Percentiles rank a stretch among this genome's conserved stretches.
phyloP scores from a whole-genome alignment of 2,329 filamentous ascomycete genomes.

The Neoarthrinium moseri region DNA sequence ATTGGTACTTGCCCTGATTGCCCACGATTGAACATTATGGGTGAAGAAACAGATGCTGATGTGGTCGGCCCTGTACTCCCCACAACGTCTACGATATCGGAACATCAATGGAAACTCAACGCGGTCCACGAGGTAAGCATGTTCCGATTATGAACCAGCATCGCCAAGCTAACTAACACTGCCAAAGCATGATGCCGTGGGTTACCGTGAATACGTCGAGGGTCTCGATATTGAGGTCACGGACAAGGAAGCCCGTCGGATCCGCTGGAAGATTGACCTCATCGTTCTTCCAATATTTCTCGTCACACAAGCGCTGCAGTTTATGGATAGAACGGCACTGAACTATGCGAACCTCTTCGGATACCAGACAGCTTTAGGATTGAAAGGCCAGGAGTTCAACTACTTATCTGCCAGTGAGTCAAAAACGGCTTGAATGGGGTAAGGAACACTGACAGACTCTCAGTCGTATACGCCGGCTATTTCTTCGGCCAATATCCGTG shows the following conservation, averaged over 20 bases:
- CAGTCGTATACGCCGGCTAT: constrained; percentile 36
- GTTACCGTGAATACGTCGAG: constrained; percentile 17
- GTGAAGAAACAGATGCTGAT: neutral
- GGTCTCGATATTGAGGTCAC: constrained; percentile 16
- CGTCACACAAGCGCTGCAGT: constrained; percentile 29
- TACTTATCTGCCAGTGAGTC: constrained; percentile 31
- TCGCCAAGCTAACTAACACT: no score
- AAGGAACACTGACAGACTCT: neutral
- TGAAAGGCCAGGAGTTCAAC: constrained; percentile 33
- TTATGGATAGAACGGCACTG: constrained; percentile 28
- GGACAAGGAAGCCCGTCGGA: constrained; percentile 15
- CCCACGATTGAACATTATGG: no score
- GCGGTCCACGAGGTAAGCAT: neutral
- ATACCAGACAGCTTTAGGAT: constrained; percentile 30
- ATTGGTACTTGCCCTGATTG: neutral
- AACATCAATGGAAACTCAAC: neutral
- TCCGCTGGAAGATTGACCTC: constrained; percentile 30
- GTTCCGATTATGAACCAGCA: no score
- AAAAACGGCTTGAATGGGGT: neutral
- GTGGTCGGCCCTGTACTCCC: neutral
- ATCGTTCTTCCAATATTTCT: constrained; percentile 28
- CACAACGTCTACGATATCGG: neutral
- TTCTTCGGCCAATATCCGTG: constrained; percentile 41
- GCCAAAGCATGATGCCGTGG: constrained; percentile 15
- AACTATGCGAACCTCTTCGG: constrained; percentile 34